Evolutionary conservation across 1,139 yeast genomes (phyloP).

Genomic region (Kodamaea derodonti): DNA sequence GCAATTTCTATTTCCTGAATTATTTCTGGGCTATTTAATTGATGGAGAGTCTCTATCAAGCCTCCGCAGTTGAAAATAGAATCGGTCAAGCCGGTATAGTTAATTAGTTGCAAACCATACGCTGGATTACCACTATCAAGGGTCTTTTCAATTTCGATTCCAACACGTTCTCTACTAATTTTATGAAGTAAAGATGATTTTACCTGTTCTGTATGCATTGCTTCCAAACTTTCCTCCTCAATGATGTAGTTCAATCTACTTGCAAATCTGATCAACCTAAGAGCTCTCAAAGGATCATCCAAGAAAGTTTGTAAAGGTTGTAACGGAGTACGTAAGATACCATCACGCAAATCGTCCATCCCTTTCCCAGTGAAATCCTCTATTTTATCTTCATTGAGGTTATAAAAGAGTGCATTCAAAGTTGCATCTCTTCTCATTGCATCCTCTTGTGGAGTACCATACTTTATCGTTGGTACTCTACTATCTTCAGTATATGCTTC

Average conservation of each 20-base stretch:
- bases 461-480: slow-evolving; percentile 70
- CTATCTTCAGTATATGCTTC: slow-evolving; percentile 82
- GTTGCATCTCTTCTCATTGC: slow-evolving; percentile 95
- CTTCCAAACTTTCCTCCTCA: slow-evolving; percentile 53
- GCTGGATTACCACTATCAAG: slow-evolving; percentile 60
- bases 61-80: slow-evolving; percentile 53
- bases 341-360: slow-evolving; percentile 60
- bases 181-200: slow-evolving; percentile 60
- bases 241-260: slow-evolving; percentile 68
- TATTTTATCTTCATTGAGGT: slow-evolving; percentile 58
- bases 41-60: slow-evolving; percentile 17
- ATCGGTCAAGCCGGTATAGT: slow-evolving; percentile 49
- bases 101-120: slow-evolving; percentile 60
- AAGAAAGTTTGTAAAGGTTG: slow-evolving; percentile 78
- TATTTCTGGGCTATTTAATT: slow-evolving; percentile 14
- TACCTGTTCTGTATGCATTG: slow-evolving; percentile 63
- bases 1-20: slow-evolving; percentile 9
- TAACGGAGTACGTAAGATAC: slow-evolving; percentile 82
- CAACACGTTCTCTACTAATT: slow-evolving; percentile 88
- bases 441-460: slow-evolving; percentile 90
- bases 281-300: slow-evolving; percentile 89
- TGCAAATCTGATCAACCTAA: slow-evolving; percentile 83
- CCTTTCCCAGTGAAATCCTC: slow-evolving; percentile 87
- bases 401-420: slow-evolving; percentile 83
- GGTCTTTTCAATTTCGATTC: slow-evolving; percentile 78